Evolutionary conservation across 2,329 filamentous ascomycete species (phyloP), one percentile per base, ranked within the genome.

Genomic region (Monosporascus sp.): DNA sequence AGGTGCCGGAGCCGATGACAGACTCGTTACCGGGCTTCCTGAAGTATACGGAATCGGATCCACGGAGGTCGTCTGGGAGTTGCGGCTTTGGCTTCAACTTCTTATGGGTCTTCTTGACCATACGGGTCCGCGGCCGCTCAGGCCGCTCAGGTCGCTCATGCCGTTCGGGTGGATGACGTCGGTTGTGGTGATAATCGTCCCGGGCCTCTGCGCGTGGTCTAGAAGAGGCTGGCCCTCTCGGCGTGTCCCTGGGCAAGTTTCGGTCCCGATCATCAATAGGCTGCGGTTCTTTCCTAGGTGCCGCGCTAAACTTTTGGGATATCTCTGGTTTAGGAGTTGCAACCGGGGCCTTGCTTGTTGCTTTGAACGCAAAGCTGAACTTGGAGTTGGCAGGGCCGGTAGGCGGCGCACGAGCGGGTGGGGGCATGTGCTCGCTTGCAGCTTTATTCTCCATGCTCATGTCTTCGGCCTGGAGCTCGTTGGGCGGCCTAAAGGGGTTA

Each of bases 21-120:
- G 93, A 97, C 68, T 96, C 93, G 62, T 97, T 96, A n/a, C 93
- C 93, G 1, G 92, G 92, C 68, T 97, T 97, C 58, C 93, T 82
- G 73, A 88, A 96, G 71, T 95, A 97, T 3, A 97, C 91, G 0
- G 92, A 97, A 46, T 93, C 88, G 0, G 92, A 96, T 6, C 79
- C 76, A 11, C 85, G 83, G 62, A 93, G 82, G 35, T 96, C 89
- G 24, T 84, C 74, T 0, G 86, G 74, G 1, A 97, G 74, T 5
- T 77, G 81, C 2, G 90, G 91, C 50, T 86, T 84, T 47, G 84
- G 77, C 65, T 91, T 94, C 14, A 84, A 73, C 31, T 87, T 83
- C 67, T 80, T 89, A 70, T 88, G 79, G 3, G 84, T 84, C 70
- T 82, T 87, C 66, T 82, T 87, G 37, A 87, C 80, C 66, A 79